Evolutionary conservation across 805 yeast genomes (phyloP).

Genomic region (Torulaspora delbrueckii): DNA sequence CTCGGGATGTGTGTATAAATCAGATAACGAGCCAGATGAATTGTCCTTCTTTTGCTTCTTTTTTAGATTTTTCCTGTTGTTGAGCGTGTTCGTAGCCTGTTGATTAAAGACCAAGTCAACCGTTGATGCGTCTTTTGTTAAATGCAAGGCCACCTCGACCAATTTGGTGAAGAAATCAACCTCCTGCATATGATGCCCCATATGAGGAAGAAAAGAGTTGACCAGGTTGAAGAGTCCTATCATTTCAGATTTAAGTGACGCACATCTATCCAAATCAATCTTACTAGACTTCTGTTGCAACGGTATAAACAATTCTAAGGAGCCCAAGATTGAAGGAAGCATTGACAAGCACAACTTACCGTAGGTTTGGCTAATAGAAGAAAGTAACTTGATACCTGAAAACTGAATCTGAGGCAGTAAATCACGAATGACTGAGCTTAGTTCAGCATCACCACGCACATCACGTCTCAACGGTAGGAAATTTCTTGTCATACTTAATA

Average conservation of each 20-base stretch:
- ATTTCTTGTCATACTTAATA: slow-evolving; percentile 51
- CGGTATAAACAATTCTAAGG: slow-evolving; percentile 59
- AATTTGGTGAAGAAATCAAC: slow-evolving; percentile 49
- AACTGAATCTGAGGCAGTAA: slow-evolving; percentile 44
- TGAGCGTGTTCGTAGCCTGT: slow-evolving; percentile 4
- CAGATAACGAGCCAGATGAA: slow-evolving; percentile 53
- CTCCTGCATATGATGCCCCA: slow-evolving; percentile 44
- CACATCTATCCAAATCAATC: slow-evolving; percentile 39
- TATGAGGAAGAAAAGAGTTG: slow-evolving; percentile 17
- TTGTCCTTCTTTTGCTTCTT: slow-evolving; percentile 43
- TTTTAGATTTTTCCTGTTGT: slow-evolving; percentile 18
- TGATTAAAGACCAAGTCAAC: slow-evolving; percentile 24
- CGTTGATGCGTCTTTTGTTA: slow-evolving; percentile 35
- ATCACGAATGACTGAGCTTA: slow-evolving; percentile 42
- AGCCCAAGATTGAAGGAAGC: slow-evolving; percentile 44
- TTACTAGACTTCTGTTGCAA: slow-evolving; percentile 37
- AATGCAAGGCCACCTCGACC: slow-evolving; percentile 50
- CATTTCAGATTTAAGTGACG: slow-evolving; percentile 23
- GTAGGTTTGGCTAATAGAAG: slow-evolving; percentile 24
- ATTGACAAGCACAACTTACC: slow-evolving; percentile 43
- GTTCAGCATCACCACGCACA: slow-evolving; percentile 47
- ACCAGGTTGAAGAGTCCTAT: slow-evolving; percentile 21
- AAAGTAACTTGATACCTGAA: slow-evolving; percentile 43
- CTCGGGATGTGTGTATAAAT: slow-evolving; percentile 60
- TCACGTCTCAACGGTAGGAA: slow-evolving; percentile 55